Percentiles rank a stretch among this genome's conserved stretches.
These are phyloP conservation scores for Haematococcus sp. DNA, from an alignment of 139 green algal genomes.

Conservation along the genomic window DNA sequence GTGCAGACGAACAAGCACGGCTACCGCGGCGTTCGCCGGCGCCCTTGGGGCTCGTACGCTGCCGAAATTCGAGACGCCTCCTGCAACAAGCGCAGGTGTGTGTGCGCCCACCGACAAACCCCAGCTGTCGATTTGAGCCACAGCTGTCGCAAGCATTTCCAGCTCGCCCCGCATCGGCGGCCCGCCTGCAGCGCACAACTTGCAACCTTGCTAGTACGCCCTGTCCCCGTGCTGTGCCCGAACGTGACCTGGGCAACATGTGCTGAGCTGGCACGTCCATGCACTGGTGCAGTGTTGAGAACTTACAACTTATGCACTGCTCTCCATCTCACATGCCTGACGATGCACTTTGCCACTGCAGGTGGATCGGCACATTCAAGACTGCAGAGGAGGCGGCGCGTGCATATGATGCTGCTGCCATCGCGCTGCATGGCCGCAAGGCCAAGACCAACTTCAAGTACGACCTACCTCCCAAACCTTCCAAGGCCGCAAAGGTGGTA, in stretches of 20 bases:
- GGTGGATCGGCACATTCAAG: slow-evolving; percentile 97
- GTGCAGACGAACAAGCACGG: slow-evolving; percentile 48
- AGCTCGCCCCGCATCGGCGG: no score
- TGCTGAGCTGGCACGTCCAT: no score
- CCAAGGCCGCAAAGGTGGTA: no score
- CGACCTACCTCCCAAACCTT: not conserved
- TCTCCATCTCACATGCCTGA: not conserved
- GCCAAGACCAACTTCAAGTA: slow-evolving; percentile 75
- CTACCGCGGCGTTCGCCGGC: slow-evolving; percentile 58
- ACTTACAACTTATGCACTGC: no score
- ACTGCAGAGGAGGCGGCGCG: slow-evolving; percentile 83
- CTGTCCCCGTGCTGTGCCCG: no score
- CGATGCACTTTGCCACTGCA: slow-evolving; percentile 11
- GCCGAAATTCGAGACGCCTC: slow-evolving; percentile 71
- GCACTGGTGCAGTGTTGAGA: no score
- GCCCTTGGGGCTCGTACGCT: slow-evolving; percentile 72
- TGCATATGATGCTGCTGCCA: slow-evolving; percentile 69
- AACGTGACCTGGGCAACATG: no score
- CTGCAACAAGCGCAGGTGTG: slow-evolving; percentile 41
- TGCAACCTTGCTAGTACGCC: no score
- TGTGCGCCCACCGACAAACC: slow-evolving; percentile 17
- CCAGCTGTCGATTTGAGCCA: not conserved
- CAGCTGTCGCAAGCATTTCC: not conserved
- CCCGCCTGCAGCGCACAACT: no score
- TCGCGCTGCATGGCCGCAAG: slow-evolving; percentile 56